phyloP scores from a whole-genome alignment of 2,329 filamentous ascomycete species.

The Cladophialophora bantiana region DNA sequence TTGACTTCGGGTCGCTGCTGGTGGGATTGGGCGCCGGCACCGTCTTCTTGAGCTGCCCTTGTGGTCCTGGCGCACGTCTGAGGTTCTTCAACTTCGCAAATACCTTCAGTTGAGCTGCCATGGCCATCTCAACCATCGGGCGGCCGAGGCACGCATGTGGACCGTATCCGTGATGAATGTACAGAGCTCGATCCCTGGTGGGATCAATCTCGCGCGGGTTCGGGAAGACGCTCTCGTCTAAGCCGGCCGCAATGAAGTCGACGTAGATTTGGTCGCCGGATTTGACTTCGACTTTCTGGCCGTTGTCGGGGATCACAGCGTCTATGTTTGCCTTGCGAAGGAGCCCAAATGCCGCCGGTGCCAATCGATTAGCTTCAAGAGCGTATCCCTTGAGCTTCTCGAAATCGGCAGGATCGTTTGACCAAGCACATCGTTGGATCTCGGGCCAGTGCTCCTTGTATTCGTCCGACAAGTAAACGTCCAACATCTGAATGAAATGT shows the following conservation, averaged over 20 bases:
- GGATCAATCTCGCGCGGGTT: conserved; percentile 54
- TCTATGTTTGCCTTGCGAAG: conserved; percentile 36
- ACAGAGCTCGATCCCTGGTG: conserved; percentile 49
- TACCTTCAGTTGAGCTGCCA: conserved; percentile 52
- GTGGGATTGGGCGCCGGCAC: conserved; percentile 41
- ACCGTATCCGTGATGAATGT: conserved; percentile 56
- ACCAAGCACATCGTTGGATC: conserved; percentile 41
- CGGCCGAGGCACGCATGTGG: conserved; percentile 57
- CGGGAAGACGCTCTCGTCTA: conserved; percentile 48
- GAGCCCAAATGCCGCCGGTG: conserved; percentile 39
- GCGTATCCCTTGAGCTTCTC: conserved; percentile 41
- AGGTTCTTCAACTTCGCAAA: conserved; percentile 52
- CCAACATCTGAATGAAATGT: conserved; percentile 64
- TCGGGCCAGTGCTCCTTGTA: conserved; percentile 40
- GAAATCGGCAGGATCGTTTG: conserved; percentile 38
- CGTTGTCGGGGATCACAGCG: conserved; percentile 36
- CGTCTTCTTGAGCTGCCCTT: conserved; percentile 52
- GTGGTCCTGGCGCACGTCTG: conserved; percentile 50
- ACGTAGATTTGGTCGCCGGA: conserved; percentile 39
- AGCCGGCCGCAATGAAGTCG: conserved; percentile 44
- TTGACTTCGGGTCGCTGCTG: conserved; percentile 40
- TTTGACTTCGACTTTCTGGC: conserved; percentile 32
- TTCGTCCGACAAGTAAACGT: conserved; percentile 62
- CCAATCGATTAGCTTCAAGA: conserved; percentile 40
- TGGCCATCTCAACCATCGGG: conserved; percentile 51